A percentile compares a stretch with the other conserved stretches of the same genome.
phyloP scores from a whole-genome alignment of 345 rosid genomes.

The Mallotus nudiflorus region DNA sequence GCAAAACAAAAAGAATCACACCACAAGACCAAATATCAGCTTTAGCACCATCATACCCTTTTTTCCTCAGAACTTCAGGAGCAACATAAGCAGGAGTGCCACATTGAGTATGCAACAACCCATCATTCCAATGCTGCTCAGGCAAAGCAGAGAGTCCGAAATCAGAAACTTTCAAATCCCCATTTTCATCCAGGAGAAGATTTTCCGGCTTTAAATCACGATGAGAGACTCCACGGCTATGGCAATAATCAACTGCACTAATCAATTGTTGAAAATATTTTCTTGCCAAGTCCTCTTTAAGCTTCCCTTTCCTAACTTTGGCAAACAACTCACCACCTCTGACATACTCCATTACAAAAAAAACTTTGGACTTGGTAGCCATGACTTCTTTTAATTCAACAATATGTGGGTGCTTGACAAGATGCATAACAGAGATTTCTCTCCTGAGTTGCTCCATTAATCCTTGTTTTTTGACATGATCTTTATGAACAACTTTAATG shows the following conservation, averaged over 20 bases:
- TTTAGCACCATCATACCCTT: constrained; percentile 26
- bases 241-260: constrained; percentile 30
- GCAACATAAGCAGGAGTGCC: constrained; percentile 31
- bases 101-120: constrained; percentile 27
- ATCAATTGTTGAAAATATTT: constrained; percentile 26
- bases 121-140: constrained; percentile 29
- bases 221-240: constrained; percentile 33
- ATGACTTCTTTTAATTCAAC: constrained; percentile 30
- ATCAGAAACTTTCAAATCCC: constrained; percentile 29
- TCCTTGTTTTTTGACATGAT: constrained; percentile 22
- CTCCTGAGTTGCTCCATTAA: constrained; percentile 25
- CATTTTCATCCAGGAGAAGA: constrained; percentile 27
- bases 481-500: constrained; percentile 29
- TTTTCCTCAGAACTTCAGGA: constrained; percentile 20
- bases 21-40: constrained; percentile 30
- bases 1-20: constrained; percentile 26
- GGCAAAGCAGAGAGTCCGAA: constrained; percentile 31
- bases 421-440: constrained; percentile 30
- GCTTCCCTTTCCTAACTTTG: constrained; percentile 21
- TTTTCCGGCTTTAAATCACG: constrained; percentile 33
- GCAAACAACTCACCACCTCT: constrained; percentile 31
- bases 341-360: constrained; percentile 28
- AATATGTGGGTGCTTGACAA: constrained; percentile 27
- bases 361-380: constrained; percentile 29
- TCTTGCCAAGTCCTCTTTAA: constrained; percentile 25